Conservation (phyloP, 331 rosid genomes). For the Malus hybrid region DNA sequence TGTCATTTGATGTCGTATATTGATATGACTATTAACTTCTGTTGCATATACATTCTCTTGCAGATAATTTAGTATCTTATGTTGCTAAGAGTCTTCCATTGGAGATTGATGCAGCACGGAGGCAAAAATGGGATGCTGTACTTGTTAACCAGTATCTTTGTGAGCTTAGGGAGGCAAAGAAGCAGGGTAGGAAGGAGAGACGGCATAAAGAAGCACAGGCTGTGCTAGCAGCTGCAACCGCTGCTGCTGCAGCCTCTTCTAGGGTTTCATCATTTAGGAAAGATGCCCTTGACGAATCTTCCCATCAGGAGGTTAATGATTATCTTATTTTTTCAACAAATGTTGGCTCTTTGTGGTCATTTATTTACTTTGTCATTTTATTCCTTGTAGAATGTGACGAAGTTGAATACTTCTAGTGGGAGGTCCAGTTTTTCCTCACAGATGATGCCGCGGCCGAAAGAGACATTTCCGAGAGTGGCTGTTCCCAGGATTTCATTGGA, state of each 20-base stretch:
- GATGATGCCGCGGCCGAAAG: slow-evolving; percentile 73
- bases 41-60: slow-evolving; percentile 7
- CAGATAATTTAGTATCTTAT: slow-evolving; percentile 61
- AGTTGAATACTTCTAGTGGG: slow-evolving; percentile 35
- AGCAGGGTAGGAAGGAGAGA: slow-evolving; percentile 92
- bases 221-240: slow-evolving; percentile 98
- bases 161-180: slow-evolving; percentile 87
- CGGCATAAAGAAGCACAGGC: slow-evolving; percentile 98
- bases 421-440: slow-evolving; percentile 56
- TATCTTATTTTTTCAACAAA: background rate
- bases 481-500: slow-evolving; percentile 60
- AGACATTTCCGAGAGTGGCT: slow-evolving; percentile 71
- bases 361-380: background rate
- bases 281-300: slow-evolving; percentile 60
- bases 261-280: slow-evolving; percentile 87
- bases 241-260: slow-evolving; percentile 93
- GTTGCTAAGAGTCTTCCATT: slow-evolving; percentile 61
- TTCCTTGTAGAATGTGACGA: slow-evolving; percentile 37
- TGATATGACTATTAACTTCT: slow-evolving; percentile 1
- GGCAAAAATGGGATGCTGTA: slow-evolving; percentile 79
- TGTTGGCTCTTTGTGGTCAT: background rate
- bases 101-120: slow-evolving; percentile 64
- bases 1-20: background rate
- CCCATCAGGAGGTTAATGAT: slow-evolving; percentile 61
- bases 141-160: slow-evolving; percentile 68